Conservation (phyloP, 257 asterid species). For the Solanum medicagineum region DNA sequence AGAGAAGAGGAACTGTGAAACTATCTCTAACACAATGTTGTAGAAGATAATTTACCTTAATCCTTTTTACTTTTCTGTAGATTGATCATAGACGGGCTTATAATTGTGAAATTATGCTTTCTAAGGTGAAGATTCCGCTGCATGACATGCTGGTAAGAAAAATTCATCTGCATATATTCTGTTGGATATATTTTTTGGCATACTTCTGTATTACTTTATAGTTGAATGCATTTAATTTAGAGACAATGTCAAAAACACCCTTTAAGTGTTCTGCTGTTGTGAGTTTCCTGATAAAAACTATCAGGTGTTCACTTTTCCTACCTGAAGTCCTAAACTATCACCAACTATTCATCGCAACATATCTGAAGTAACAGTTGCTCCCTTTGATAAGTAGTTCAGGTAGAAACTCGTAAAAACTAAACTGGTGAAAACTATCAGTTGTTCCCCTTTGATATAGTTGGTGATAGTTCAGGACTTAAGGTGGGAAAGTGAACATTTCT, state of each 20-base stretch:
- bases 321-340: background rate
- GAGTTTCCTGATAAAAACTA: background rate
- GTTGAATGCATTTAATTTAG: background rate
- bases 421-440: too few species aligned
- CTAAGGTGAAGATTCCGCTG: slow-evolving; percentile 82
- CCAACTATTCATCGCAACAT: background rate
- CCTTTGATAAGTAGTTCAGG: background rate
- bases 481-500: background rate
- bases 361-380: background rate
- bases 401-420: too few species aligned
- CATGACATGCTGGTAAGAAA: slow-evolving; percentile 20
- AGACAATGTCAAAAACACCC: background rate
- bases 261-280: background rate
- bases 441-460: too few species aligned
- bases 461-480: background rate
- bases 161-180: background rate
- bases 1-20: background rate
- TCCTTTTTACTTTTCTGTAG: slow-evolving; percentile 26
- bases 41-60: background rate
- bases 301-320: background rate
- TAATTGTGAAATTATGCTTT: slow-evolving; percentile 87
- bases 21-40: background rate
- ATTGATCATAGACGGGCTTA: slow-evolving; percentile 80
- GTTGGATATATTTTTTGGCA: background rate
- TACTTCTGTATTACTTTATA: background rate